Base-by-base conservation (phyloP, 2,329 filamentous ascomycete species). In the Plectosphaerella sp. region DNA sequence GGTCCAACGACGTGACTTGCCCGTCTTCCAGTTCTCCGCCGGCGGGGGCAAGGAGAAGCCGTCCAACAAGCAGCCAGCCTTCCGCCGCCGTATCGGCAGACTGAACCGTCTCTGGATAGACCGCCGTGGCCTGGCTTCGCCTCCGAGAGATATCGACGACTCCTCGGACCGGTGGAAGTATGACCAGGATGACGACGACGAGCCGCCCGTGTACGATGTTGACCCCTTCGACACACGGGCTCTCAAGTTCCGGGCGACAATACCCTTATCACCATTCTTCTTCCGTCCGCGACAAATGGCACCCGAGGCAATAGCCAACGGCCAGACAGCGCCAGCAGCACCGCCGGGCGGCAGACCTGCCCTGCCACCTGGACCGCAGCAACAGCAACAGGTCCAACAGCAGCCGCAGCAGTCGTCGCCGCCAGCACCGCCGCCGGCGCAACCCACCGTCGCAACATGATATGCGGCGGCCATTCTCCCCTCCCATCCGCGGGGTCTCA, bases 91-190 rank as follows among this genome's bases (percentile, higher is more conserved):
- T 54, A 84, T 91, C 51, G 93, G 93, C 50, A 87, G 93, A 60
- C 79, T 92, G 57, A 91, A 91, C 57, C 85, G 93, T 39, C 69
- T 96, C 59, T 91, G 91, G 81, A 90, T 97, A 59, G 94, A 97
- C 70, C 86, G 91, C 61, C 85, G 89, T 60, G 85, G 87, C 52
- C 74, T 91, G 64, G 79, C 68, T 43, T 79, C 74, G 49, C 72
- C 74, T 54, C 73, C 69, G 64, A 74, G 71, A 66, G 70, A 78
- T 39, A 62, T 67, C 45, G 67, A 69, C 22, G 66, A 76, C 48
- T 71, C 78, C 52, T 73, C 71, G 24, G 89, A 93, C 64, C 82
- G 86, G 55, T 96, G 88, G 81, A 95, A 91, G 71, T 96, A 90
- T 71, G 90, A 95, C 63, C 86, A 87, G 24, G 89, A 96, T 61